Base-by-base conservation (phyloP, 768 basidiomycete genomes). In the Lactarius tabidus region DNA sequence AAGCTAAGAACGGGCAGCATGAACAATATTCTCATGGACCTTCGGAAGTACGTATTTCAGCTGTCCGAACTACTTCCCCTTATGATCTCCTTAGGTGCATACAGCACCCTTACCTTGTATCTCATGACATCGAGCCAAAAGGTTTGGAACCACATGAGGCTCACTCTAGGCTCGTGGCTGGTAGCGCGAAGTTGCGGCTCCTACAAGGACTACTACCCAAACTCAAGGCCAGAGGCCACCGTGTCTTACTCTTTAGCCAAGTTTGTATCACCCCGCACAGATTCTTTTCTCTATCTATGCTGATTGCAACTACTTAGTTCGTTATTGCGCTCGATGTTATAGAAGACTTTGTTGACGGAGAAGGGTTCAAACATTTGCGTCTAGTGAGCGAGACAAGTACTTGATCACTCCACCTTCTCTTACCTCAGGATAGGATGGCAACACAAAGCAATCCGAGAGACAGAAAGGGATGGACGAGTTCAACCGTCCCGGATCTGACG, bases 381-480 rank as follows among this genome's bases (percentile, higher is more conserved):
- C 75, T 96, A 68, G 92, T 93, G 72, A 59, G 80, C 65, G 59
- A 43, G 59, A 70, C 65, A 57, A 51, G 17, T 59, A 20, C 36
- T 33, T 38, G 36, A 26, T 41, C 68, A 60, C 63, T 51, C 9
- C 51, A 48, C 66, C 23, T 48, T 66, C 33, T 31, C 14, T 65
- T n/a, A 60, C 43, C 15, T 26, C 10, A 26, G 26, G 29, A 1
- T 70, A 96, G 91, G 96, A 98, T 73, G 97, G 97, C 14, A 87
- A 85, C 66, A 95, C 94, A 4, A 90, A 90, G 73, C 87, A 91
- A 70, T 79, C 81, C 5, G 84, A 85, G n/a, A 84, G 97, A 28
- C 97, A 99, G 74, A 93, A 92, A 73, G 87, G 86, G 56, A 97
- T 99, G 87, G 97, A 99, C 70, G 87, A 88, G 67, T 99, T 91